These are phyloP conservation scores for Pichia sp. DNA, from an alignment of 1,139 yeast genomes.

Conservation along the genomic window DNA sequence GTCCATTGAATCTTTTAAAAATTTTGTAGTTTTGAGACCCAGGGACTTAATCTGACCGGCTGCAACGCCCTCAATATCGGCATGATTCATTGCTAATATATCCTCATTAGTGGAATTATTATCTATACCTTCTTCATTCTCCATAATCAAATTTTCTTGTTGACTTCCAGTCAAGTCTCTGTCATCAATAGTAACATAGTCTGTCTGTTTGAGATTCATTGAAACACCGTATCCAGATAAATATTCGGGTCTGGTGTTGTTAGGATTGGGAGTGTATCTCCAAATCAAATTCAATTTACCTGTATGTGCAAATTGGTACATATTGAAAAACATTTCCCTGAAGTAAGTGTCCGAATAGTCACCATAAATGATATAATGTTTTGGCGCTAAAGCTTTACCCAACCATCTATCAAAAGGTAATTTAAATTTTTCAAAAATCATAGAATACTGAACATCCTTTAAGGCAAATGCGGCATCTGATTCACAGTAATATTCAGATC, in stretches of 20 bases:
- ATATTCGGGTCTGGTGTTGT: constrained; percentile 24
- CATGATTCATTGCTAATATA: constrained; percentile 1
- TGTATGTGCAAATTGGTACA: constrained; percentile 49
- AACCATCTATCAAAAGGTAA: constrained; percentile 53
- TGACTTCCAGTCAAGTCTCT: constrained; percentile 30
- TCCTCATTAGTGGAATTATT: constrained; percentile 5
- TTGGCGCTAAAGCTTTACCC: constrained; percentile 28
- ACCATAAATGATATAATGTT: constrained; percentile 42
- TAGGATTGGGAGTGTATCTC: constrained; percentile 47
- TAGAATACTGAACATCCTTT: constrained; percentile 30
- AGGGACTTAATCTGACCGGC: constrained; percentile 30
- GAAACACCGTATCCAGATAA: constrained; percentile 65
- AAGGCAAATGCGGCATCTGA: constrained; percentile 64
- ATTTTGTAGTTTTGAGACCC: constrained; percentile 40
- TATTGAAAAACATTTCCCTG: constrained; percentile 45
- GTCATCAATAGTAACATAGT: constrained; percentile 57
- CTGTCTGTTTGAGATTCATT: constrained; percentile 52
- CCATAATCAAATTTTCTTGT: constrained; percentile 14
- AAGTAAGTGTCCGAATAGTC: constrained; percentile 42
- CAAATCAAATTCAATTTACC: constrained; percentile 71
- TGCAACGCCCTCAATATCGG: constrained; percentile 24
- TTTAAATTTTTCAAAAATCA: constrained; percentile 10
- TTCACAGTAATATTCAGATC: constrained; percentile 44
- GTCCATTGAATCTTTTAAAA: constrained; percentile 27
- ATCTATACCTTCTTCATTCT: background rate